A percentile compares a stretch with the other conserved stretches of the same genome.
phyloP scores from a whole-genome alignment of 257 asterid species.

The Solanum tarapatanum region DNA sequence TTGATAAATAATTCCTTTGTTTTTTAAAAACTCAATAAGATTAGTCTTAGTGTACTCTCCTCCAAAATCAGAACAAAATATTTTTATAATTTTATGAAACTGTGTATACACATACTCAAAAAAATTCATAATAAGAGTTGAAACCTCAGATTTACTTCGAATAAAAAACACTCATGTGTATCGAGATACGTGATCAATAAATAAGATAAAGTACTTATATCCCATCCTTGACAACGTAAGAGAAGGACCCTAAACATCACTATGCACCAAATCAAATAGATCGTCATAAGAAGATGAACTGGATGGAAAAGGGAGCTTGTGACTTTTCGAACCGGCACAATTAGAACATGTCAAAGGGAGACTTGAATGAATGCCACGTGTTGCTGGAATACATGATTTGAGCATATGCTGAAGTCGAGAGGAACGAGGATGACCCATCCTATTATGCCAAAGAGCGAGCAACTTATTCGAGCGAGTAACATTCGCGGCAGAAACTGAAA shows the following conservation, averaged over 20 bases:
- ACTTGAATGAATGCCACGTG: not conserved
- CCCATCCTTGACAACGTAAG: not conserved
- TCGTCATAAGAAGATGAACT: not conserved
- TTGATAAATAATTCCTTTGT: not conserved
- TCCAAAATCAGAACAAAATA: not conserved
- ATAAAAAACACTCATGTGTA: not conserved
- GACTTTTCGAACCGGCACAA: not conserved
- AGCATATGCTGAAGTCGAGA: not conserved
- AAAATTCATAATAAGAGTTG: not conserved
- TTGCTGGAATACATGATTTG: not conserved
- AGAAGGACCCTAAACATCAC: not conserved
- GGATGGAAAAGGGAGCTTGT: not conserved
- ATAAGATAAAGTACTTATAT: not conserved
- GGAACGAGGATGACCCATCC: not conserved
- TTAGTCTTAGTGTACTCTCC: not conserved
- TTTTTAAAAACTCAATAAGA: too few relatives aligned
- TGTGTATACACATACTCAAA: not conserved
- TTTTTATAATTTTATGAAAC: not conserved
- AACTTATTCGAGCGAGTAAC: not conserved
- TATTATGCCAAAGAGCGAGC: not conserved
- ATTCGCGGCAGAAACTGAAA: too few relatives aligned
- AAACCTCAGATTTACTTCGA: not conserved
- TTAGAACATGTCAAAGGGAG: not conserved
- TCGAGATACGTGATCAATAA: not conserved
- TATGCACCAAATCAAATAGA: not conserved